These are phyloP conservation scores for Ceratocystis diversiconidia DNA, from an alignment of 2,329 filamentous ascomycete species.

Conservation along the genomic window DNA sequence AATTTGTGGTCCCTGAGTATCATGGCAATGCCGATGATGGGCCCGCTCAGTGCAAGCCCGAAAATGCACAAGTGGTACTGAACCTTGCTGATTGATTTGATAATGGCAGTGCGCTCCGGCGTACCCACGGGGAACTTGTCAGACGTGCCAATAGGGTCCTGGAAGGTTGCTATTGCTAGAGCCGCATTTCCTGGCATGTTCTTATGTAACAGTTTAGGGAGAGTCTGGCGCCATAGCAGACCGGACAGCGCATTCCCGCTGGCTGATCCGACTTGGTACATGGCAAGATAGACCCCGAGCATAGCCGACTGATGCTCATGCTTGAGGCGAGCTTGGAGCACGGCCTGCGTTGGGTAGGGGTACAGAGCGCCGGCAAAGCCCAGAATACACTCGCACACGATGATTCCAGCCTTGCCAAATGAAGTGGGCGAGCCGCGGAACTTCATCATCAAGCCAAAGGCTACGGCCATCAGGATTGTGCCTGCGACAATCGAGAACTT, in stretches of 20 bases:
- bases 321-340: conserved; percentile 29
- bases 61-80: conserved; percentile 34
- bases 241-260: conserved; percentile 46
- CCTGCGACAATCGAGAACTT: conserved; percentile 50
- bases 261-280: conserved; percentile 47
- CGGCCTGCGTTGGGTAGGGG: conserved; percentile 34
- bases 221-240: conserved; percentile 45
- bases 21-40: conserved; percentile 32
- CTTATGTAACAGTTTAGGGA: conserved; percentile 32
- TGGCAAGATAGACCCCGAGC: conserved; percentile 47
- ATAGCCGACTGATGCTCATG: conserved; percentile 47
- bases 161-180: conserved; percentile 26
- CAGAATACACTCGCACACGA: conserved; percentile 47
- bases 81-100: conserved; percentile 24
- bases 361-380: conserved; percentile 52
- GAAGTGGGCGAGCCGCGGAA: conserved; percentile 39
- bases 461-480: conserved; percentile 46
- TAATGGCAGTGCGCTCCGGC: conserved; percentile 29
- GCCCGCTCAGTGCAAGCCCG: conserved; percentile 35
- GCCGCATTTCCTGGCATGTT: conserved; percentile 27
- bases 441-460: conserved; percentile 48
- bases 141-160: conserved; percentile 25
- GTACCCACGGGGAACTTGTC: conserved; percentile 29
- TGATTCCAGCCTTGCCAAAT: conserved; percentile 38
- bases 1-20: conserved; percentile 32